These are phyloP conservation scores for Leccinum disarticulatum DNA, from an alignment of 768 basidiomycete species.

Conservation along the genomic window DNA sequence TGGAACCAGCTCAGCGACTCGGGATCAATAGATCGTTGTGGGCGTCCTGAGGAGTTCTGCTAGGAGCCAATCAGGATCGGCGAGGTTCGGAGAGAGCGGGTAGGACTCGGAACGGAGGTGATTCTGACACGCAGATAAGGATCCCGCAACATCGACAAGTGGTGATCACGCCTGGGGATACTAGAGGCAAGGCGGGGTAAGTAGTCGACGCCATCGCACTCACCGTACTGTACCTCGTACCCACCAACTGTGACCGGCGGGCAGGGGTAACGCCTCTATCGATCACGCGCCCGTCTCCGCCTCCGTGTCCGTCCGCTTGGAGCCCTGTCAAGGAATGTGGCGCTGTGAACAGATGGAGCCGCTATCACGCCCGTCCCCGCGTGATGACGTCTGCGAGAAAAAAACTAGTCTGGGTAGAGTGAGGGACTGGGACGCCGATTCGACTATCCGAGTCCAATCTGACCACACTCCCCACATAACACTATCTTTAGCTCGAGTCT, in stretches of 20 bases:
- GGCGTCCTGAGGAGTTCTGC: too few species aligned
- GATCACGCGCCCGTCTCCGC: neutral
- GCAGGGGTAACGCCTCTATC: neutral
- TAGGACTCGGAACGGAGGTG: too few species aligned
- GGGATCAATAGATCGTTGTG: too few species aligned
- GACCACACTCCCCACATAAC: neutral
- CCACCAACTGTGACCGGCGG: neutral
- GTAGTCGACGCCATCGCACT: neutral
- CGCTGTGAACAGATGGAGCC: neutral
- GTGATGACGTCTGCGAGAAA: neutral
- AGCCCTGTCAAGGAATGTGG: neutral
- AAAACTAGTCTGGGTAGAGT: too few species aligned
- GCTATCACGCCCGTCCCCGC: neutral
- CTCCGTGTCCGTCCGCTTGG: neutral
- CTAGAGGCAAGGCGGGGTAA: neutral
- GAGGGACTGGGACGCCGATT: too few species aligned
- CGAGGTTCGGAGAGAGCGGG: too few species aligned
- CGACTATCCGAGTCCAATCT: too few species aligned
- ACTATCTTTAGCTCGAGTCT: neutral
- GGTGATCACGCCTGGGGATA: neutral
- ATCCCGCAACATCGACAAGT: neutral
- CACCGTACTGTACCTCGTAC: neutral
- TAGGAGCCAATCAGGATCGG: too few species aligned
- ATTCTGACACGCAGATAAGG: too few species aligned
- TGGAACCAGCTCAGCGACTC: too few species aligned